phyloP scores from a whole-genome alignment of 768 basidiomycete genomes.

The Mycena crocata region DNA sequence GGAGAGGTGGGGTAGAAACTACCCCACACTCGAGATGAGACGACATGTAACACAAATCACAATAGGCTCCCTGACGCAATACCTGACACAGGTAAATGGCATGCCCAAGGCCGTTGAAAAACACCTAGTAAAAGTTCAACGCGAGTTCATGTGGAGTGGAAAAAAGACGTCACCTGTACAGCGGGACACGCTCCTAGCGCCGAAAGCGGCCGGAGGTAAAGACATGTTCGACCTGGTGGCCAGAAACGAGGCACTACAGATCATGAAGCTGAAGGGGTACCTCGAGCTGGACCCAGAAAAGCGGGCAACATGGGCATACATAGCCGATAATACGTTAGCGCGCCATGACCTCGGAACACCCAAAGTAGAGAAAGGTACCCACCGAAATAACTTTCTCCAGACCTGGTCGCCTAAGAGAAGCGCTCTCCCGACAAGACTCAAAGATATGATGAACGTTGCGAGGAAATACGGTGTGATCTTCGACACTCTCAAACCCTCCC shows the following conservation, averaged over 20 bases:
- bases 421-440: background rate
- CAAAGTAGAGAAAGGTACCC: background rate
- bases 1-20: background rate
- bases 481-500: background rate
- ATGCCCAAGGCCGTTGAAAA: background rate
- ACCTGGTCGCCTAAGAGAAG: background rate
- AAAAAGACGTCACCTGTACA: background rate
- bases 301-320: background rate
- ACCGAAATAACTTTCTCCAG: background rate
- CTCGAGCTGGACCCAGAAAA: background rate
- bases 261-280: background rate
- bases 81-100: background rate
- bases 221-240: background rate
- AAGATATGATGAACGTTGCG: background rate
- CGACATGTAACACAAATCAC: background rate
- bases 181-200: background rate
- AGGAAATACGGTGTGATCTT: background rate
- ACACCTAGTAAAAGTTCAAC: background rate
- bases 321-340: background rate
- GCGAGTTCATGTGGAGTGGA: background rate
- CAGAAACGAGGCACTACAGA: background rate
- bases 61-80: background rate
- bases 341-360: background rate
- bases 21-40: background rate
- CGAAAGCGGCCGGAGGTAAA: background rate